Base-by-base conservation (phyloP, 495 filamentous ascomycete genomes). In the Apodospora peruviana region DNA sequence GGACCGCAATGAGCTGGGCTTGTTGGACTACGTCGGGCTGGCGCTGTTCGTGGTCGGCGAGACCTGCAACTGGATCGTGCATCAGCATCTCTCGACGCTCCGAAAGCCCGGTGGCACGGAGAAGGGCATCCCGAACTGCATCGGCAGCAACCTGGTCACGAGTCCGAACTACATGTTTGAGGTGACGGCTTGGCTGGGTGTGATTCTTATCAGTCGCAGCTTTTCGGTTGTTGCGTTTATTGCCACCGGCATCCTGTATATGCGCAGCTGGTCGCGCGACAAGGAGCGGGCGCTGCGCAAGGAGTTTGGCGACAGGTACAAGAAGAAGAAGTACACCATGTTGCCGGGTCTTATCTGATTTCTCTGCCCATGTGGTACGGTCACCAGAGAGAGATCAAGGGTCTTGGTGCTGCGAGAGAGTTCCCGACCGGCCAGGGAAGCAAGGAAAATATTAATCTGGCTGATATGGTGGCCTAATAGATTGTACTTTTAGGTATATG, bases 131-230 rank as follows among this genome's bases (percentile, higher is more conserved):
- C 93, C 93, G 0, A 70, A 72, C 34, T 91, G 91, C 17, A 80
- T 89, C 47, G 89, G 90, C n/a, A 96, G 96, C 70, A 73, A 69
- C 59, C 58, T 80, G 34, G 93, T 97, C 35, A 98, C 93, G 11
- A 94, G 90, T 76, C 93, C 93, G 19, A 98, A 98, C 74, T 98
- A 98, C 70, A 79, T 91, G 70, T 98, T 95, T 60, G 93, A 98
- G 75, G 76, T 84, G 11, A 55, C 93, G 32, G 79, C 88, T 1
- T 98, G 93, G 93, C 44, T 85, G 16, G 90, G 88, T 37, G 73
- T 97, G 14, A 68, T 91, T 39, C 62, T 94, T 19, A 87, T 84
- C 52, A 81, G 77, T 44, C 77, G 88, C 67, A 94, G 84, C 68
- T 84, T 79, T 73, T 81, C 82, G 47, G 83, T 87, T 1, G 65